phyloP scores from a whole-genome alignment of 2,329 filamentous ascomycete genomes.

The Penicillium sp. region DNA sequence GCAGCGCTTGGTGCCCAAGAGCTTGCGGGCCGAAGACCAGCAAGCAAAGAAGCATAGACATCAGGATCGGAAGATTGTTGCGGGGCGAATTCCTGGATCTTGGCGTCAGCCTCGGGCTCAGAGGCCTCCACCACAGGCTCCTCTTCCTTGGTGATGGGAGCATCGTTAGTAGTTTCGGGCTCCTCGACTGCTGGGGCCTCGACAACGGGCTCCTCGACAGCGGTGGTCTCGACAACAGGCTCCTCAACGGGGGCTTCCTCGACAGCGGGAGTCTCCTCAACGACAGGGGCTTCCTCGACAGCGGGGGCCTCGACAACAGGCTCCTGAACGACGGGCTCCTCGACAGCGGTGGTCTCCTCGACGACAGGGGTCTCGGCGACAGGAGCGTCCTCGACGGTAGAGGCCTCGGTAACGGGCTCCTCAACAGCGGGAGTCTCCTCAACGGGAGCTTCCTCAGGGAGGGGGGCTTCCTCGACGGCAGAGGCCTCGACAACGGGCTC shows the following conservation, averaged over 20 bases:
- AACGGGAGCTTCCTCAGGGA: not conserved
- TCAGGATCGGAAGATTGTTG: not conserved
- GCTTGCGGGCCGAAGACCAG: constrained; percentile 1
- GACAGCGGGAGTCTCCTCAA: not conserved
- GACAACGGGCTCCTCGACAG: not conserved
- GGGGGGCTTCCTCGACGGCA: constrained; percentile 2
- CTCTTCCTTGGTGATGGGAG: constrained; percentile 5
- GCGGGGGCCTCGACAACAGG: constrained; percentile 1
- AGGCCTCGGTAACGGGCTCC: not conserved
- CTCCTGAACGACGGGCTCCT: constrained; percentile 8
- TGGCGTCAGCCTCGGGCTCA: not conserved
- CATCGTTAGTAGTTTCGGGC: not conserved
- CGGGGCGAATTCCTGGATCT: not conserved
- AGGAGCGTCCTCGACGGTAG: constrained; percentile 7
- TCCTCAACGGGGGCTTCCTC: constrained; percentile 1
- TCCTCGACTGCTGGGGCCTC: constrained; percentile 11
- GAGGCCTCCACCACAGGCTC: not conserved
- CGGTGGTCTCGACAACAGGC: not conserved
- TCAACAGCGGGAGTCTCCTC: constrained; percentile 5
- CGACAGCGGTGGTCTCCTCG: constrained; percentile 1
- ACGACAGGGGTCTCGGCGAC: not conserved
- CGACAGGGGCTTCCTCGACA: constrained; percentile 6
- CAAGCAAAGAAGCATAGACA: constrained; percentile 2
- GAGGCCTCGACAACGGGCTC: not conserved
- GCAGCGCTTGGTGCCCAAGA: not conserved